Percentiles rank a stretch among this genome's conserved stretches.
These are phyloP conservation scores for Allantophomopsis lycopodina DNA, from an alignment of 2,329 filamentous ascomycete species.

Conservation along the genomic window DNA sequence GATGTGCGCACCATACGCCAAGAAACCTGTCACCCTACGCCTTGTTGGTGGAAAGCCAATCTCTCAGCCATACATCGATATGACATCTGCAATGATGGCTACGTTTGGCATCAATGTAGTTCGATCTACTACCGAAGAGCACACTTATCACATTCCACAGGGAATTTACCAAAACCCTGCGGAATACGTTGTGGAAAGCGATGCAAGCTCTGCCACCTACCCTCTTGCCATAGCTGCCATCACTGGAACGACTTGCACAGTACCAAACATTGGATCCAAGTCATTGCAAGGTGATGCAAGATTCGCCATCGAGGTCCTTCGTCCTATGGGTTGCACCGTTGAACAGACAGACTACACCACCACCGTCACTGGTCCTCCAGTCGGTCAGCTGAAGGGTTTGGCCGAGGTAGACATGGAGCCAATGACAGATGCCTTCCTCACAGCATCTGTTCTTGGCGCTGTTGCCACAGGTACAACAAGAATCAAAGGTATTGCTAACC, in stretches of 20 bases:
- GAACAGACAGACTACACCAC: conserved; percentile 76
- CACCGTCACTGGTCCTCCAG: conserved; percentile 77
- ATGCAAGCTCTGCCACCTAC: conserved; percentile 95
- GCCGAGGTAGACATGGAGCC: conserved; percentile 92
- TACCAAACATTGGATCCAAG: conserved; percentile 87
- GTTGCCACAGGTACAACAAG: conserved; percentile 72
- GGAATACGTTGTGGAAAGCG: conserved; percentile 87
- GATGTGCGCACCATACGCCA: conserved; percentile 95
- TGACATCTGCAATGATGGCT: conserved; percentile 97
- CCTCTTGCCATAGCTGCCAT: conserved; percentile 89
- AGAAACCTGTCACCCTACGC: conserved; percentile 78
- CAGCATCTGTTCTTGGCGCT: conserved; percentile 83
- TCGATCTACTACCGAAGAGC: conserved; percentile 61
- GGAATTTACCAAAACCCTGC: conserved; percentile 70
- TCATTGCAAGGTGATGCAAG: conserved; percentile 91
- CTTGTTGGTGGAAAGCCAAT: conserved; percentile 96
- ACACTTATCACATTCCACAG: conserved; percentile 89
- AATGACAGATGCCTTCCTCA: conserved; percentile 98
- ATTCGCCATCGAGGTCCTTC: conserved; percentile 80
- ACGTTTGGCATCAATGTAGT: conserved; percentile 76
- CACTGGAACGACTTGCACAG: conserved; percentile 86
- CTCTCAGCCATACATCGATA: conserved; percentile 93
- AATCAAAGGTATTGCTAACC: conserved; percentile 92
- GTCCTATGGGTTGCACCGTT: conserved; percentile 88
- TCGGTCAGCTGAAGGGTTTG: conserved; percentile 61